phyloP scores from a whole-genome alignment of 495 filamentous ascomycete species.

The Tetracladium marchalianum region DNA sequence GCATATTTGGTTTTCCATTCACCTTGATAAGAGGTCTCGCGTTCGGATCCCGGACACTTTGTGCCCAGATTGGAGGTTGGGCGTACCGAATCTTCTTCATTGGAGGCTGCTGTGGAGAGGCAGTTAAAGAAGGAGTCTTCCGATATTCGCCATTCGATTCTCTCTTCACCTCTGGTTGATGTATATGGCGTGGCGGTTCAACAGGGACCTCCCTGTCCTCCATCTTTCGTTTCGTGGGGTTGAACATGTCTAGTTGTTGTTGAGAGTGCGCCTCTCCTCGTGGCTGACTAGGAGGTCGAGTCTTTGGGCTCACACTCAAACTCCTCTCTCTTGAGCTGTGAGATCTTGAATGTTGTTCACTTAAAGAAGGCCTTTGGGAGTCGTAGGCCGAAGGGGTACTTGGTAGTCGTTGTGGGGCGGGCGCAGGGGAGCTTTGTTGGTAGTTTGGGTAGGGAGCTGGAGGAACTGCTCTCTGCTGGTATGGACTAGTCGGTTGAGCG shows the following conservation, averaged over 20 bases:
- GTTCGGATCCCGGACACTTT: constrained; percentile 10
- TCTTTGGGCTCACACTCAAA: constrained; percentile 57
- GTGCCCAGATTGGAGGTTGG: constrained; percentile 36
- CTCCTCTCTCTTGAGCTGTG: constrained; percentile 47
- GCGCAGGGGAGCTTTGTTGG: constrained; percentile 32
- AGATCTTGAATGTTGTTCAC: constrained; percentile 29
- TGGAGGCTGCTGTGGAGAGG: constrained; percentile 22
- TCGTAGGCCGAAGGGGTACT: constrained; percentile 28
- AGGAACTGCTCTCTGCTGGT: constrained; percentile 36
- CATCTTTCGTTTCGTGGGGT: constrained; percentile 43
- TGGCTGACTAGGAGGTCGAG: constrained; percentile 21
- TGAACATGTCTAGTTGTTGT: constrained; percentile 16
- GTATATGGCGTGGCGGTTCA: constrained; percentile 31
- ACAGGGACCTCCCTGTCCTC: constrained; percentile 39
- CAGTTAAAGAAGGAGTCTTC: constrained; percentile 15
- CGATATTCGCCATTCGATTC: constrained; percentile 27
- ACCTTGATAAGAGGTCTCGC: constrained; percentile 2
- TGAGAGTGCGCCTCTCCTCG: constrained; percentile 2
- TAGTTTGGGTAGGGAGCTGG: constrained; percentile 20
- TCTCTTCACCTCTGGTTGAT: constrained; percentile 28
- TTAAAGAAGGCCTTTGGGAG: constrained; percentile 18
- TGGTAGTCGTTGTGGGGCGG: constrained; percentile 24
- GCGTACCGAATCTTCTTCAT: constrained; percentile 29
- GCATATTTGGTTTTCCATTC: constrained; percentile 13
- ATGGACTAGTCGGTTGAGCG: constrained; percentile 41